phyloP scores from a whole-genome alignment of 208 protist genomes.

The Crithidia fasciculata region DNA sequence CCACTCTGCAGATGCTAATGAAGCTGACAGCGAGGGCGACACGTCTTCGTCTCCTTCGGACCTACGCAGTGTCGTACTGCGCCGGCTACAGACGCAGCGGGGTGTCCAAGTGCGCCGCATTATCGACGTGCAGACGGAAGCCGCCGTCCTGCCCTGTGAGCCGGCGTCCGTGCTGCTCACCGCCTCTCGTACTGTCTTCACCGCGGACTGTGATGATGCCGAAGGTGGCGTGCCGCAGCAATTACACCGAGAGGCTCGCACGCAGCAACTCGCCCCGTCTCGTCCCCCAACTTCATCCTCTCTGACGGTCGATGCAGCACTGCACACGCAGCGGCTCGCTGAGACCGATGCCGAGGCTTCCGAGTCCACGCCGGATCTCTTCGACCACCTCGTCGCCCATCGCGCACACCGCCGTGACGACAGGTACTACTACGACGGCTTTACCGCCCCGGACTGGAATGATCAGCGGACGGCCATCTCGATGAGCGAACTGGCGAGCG shows the following conservation, averaged over 20 bases:
- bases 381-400: constrained; percentile 9
- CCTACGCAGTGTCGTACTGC: constrained; percentile 6
- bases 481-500: constrained; percentile 25
- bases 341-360: no score
- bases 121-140: constrained; percentile 54
- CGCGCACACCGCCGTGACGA: constrained; percentile 4
- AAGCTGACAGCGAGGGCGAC: neutral
- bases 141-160: constrained; percentile 68
- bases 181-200: constrained; percentile 13
- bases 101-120: constrained; percentile 21
- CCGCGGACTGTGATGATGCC: constrained; percentile 14
- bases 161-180: constrained; percentile 23
- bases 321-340: constrained; percentile 2
- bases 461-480: constrained; percentile 33
- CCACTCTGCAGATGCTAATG: neutral
- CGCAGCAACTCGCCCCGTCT: constrained; percentile 16
- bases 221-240: neutral
- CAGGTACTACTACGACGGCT: constrained; percentile 24
- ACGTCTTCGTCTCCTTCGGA: neutral
- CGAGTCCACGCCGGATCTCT: neutral
- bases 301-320: neutral
- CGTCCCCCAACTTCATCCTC: neutral
- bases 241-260: neutral
- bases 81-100: constrained; percentile 23
- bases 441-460: constrained; percentile 12